Evolutionary conservation across 2,329 filamentous ascomycete genomes (phyloP).

Genomic region (Trichocomaceae sp.): DNA sequence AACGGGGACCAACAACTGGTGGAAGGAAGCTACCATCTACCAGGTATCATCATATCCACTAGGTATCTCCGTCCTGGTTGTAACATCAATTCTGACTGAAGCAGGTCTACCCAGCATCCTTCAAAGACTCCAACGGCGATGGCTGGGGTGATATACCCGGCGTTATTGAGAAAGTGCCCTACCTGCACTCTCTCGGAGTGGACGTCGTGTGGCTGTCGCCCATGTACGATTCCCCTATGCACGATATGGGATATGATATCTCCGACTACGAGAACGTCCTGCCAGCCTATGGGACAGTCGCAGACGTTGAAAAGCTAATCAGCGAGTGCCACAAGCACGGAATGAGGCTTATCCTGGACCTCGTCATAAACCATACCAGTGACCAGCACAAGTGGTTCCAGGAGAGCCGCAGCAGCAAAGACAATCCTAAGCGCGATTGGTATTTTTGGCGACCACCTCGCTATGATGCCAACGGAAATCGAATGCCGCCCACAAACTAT

Average conservation of each 20-base stretch:
- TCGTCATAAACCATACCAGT: conserved; percentile 42
- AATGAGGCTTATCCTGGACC: conserved; percentile 46
- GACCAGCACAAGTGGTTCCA: conserved; percentile 57
- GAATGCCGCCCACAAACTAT: conserved; percentile 68
- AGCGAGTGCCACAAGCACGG: conserved; percentile 36
- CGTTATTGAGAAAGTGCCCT: conserved; percentile 25
- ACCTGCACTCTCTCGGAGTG: conserved; percentile 22
- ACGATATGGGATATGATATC: conserved; percentile 54
- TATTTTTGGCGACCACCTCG: conserved; percentile 42
- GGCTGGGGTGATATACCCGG: conserved; percentile 29
- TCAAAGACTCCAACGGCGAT: conserved; percentile 30
- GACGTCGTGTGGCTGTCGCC: conserved; percentile 40
- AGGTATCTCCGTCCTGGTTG: too few species aligned
- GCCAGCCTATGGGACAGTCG: conserved; percentile 41
- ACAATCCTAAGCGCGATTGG: conserved; percentile 59
- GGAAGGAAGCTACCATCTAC: conserved; percentile 31
- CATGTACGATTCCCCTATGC: conserved; percentile 43
- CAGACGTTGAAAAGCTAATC: conserved; percentile 42
- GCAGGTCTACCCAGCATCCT: conserved; percentile 26
- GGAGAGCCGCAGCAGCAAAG: conserved; percentile 52
- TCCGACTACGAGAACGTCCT: conserved; percentile 44
- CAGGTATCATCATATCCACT: conserved; percentile 12
- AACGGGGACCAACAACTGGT: conserved; percentile 24
- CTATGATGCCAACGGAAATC: conserved; percentile 18
- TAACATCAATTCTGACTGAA: background rate